Evolutionary conservation across 345 rosid genomes (phyloP), one percentile per base, ranked within the genome.

Genomic region (Eucalyptus sp.): DNA sequence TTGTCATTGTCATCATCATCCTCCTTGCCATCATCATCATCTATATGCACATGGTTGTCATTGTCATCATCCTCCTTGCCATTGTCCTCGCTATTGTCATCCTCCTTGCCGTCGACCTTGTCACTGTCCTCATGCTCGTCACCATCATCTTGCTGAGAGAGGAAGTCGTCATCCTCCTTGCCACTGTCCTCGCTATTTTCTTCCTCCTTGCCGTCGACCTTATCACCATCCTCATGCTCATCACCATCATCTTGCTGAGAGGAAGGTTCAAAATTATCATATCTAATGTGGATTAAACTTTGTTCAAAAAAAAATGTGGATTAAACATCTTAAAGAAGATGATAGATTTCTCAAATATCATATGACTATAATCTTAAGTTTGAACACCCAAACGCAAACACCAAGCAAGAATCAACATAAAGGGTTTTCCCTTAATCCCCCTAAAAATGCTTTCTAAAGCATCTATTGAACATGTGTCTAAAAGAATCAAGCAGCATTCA

Each of bases 51-150:
- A 43, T 43, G 44, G 44, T 43, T 43, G 44, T 43, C 6, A 37
- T 37, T 37, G 41, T 37, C 86, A 8, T 88, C 90, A 0, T 89
- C 91, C 5, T 89, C 91, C n/a, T 89, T 91, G 17, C 60, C 90
- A 10, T 71, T 90, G 1, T 89, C 93, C 6, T 89, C 93, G 10
- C 90, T 91, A 9, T 88, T 31, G 20, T 66, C 76, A 2, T 62
- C 93, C 17, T 87, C 91, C 22, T 41, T 89, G 41, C 66, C 91
- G 7, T 89, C 41, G 41, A 37, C 91, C n/a, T 88, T 89, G 6
- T 88, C 92, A 46, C 88, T 4, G 0, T 17, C 8, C 22, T 16
- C 56, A 51, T 51, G 56, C 20, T 17, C 7, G 95, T 0, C 97
- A 0, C 90, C 20, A 50, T 50, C 7, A 50, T 50, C 52, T 50